Evolutionary conservation across 2,329 filamentous ascomycete genomes (phyloP).

Genomic region (Amylocarpus encephaloides): DNA sequence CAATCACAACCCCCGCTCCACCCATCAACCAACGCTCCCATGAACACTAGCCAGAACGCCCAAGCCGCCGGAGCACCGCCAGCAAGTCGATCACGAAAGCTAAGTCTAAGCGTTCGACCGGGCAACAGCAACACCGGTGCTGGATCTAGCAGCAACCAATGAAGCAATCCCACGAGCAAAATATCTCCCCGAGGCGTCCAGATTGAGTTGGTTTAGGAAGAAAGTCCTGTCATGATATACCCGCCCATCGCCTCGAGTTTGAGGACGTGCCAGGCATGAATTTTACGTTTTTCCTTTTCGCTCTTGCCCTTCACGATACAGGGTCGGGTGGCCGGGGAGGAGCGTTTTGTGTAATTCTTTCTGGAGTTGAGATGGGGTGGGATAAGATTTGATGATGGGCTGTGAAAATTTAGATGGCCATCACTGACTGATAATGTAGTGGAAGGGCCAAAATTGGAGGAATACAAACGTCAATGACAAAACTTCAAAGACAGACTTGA

Average conservation of each 20-base stretch:
- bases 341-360: too few species aligned
- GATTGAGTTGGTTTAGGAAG: background rate
- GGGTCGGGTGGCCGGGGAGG: too few species aligned
- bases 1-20: background rate
- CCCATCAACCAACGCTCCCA: background rate
- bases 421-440: too few species aligned
- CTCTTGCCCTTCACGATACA: too few species aligned
- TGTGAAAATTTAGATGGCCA: too few species aligned
- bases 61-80: background rate
- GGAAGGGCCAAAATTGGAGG: too few species aligned
- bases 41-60: background rate
- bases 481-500: too few species aligned
- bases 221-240: background rate
- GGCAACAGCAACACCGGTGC: background rate
- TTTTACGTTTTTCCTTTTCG: too few species aligned
- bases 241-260: background rate
- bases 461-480: too few species aligned
- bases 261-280: too few species aligned
- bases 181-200: background rate
- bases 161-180: background rate
- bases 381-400: too few species aligned
- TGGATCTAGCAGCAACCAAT: background rate
- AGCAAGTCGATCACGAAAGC: background rate
- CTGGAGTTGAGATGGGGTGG: too few species aligned
- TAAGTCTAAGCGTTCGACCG: conserved; percentile 2